Conservation (phyloP, 108 stramenopile species). For the Cyclotella kingstonii region DNA sequence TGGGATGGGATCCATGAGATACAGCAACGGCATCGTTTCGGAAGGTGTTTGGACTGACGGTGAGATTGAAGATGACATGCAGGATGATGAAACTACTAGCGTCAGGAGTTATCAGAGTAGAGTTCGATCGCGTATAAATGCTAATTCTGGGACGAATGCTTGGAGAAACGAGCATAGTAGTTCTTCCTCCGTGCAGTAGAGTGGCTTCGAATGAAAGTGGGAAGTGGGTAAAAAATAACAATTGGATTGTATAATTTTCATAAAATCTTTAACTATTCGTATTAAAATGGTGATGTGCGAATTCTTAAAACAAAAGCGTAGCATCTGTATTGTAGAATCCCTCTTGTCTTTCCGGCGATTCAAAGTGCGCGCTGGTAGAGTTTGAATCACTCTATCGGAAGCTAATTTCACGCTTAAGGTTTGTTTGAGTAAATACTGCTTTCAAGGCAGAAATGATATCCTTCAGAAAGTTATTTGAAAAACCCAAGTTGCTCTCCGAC, state of each 20-base stretch:
- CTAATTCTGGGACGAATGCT: not conserved
- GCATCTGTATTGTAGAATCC: too few relatives aligned
- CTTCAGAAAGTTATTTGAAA: too few relatives aligned
- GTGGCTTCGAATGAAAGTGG: not conserved
- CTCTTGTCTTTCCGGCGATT: too few relatives aligned
- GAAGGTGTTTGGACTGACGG: constrained; percentile 40
- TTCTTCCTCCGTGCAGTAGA: not conserved
- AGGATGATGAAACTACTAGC: not conserved
- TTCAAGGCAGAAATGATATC: too few relatives aligned
- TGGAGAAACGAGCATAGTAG: not conserved
- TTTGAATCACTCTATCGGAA: too few relatives aligned
- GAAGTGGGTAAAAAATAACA: not conserved
- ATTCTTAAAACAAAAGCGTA: too few relatives aligned
- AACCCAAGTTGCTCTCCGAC: constrained; percentile 22
- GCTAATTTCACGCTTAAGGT: too few relatives aligned
- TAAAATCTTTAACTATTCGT: too few relatives aligned
- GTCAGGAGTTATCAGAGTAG: not conserved
- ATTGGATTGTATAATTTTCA: too few relatives aligned
- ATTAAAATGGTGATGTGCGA: too few relatives aligned
- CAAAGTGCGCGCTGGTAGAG: too few relatives aligned
- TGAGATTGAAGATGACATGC: constrained; percentile 22
- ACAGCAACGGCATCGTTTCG: constrained; percentile 16
- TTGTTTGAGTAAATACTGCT: too few relatives aligned
- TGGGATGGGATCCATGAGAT: constrained; percentile 35
- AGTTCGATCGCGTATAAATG: not conserved